These are phyloP conservation scores for Pseudocercospora fuligena DNA, from an alignment of 2,329 filamentous ascomycete species.

Conservation along the genomic window DNA sequence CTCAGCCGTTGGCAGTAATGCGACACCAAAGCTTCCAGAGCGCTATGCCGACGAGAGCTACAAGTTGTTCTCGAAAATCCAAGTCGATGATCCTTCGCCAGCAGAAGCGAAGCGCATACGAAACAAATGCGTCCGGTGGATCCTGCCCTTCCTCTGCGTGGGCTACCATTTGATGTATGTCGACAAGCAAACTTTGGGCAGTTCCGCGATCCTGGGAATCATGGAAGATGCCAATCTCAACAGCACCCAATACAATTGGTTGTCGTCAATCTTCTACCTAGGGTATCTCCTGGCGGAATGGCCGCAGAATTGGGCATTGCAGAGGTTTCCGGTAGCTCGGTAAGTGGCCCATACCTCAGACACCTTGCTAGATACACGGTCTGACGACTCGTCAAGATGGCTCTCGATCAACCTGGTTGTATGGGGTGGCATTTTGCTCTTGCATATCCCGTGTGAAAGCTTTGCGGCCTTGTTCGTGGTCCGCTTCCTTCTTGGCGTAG, in stretches of 20 bases:
- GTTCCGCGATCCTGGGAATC: slow-evolving; percentile 40
- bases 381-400: slow-evolving; percentile 16
- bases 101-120: slow-evolving; percentile 22
- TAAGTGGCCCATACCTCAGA: not conserved
- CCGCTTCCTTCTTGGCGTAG: slow-evolving; percentile 38
- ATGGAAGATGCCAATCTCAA: slow-evolving; percentile 38
- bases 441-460: slow-evolving; percentile 33
- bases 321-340: slow-evolving; percentile 25
- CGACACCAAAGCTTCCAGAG: slow-evolving; percentile 21
- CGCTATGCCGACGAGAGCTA: slow-evolving; percentile 26
- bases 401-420: slow-evolving; percentile 24
- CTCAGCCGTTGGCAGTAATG: not conserved
- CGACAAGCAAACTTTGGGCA: slow-evolving; percentile 29
- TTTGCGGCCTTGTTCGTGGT: slow-evolving; percentile 36
- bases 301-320: slow-evolving; percentile 35
- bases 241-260: slow-evolving; percentile 38
- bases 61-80: slow-evolving; percentile 27
- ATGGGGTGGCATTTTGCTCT: slow-evolving; percentile 38
- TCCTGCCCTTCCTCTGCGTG: slow-evolving; percentile 27
- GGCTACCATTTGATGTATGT: slow-evolving; percentile 31
- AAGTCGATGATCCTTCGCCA: slow-evolving; percentile 24
- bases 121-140: slow-evolving; percentile 27
- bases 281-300: slow-evolving; percentile 35
- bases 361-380: not conserved
- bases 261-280: slow-evolving; percentile 31